Base-by-base conservation (phyloP, 495 filamentous ascomycete genomes). In the Penicillium paxilli region DNA sequence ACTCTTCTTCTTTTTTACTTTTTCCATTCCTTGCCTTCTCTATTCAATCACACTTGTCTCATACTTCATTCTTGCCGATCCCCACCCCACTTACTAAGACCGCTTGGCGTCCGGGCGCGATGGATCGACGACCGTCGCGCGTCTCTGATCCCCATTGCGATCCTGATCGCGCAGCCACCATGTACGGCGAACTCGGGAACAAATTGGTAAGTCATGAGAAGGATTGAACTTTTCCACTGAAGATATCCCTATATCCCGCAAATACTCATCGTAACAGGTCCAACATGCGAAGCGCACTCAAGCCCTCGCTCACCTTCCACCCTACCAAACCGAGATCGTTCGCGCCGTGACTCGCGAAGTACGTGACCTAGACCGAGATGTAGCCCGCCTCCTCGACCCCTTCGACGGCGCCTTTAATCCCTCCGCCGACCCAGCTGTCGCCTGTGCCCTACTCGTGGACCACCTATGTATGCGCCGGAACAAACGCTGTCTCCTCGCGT, bases 221-320 rank as follows among this genome's bases (percentile, higher is more conserved):
- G 37, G 16, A 16, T 10, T 6, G 37, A n/a, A n/a, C 8, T 8
- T 5, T 17, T 50, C n/a, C 16, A 12, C n/a, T n/a, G n/a, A n/a
- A n/a, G n/a, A n/a, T n/a, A n/a, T n/a, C n/a, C 26, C 12, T 19
- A 14, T 23, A 35, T 37, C 37, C 55, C n/a, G 19, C 23, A 59
- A 44, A 33, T 37, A 26, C 28, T 45, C 19, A 20, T 41, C 1
- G 37, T 37, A 25, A 49, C 61, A 97, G 92, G 91, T 92, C 58
- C 91, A 94, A 81, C 91, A 99, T 75, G 95, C 93, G 68, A 98
- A 98, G 80, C 84, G 95, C 58, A 97, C 92, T 32, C 90, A 95
- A 75, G 84, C 89, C 51, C 85, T 99, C 35, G 71, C 85, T 16
- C 85, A 95, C 67, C 85, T 99, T 11, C 95, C 94, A 0, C 87